These are phyloP conservation scores for Xylaria digitata DNA, from an alignment of 2,329 filamentous ascomycete species.

Conservation along the genomic window DNA sequence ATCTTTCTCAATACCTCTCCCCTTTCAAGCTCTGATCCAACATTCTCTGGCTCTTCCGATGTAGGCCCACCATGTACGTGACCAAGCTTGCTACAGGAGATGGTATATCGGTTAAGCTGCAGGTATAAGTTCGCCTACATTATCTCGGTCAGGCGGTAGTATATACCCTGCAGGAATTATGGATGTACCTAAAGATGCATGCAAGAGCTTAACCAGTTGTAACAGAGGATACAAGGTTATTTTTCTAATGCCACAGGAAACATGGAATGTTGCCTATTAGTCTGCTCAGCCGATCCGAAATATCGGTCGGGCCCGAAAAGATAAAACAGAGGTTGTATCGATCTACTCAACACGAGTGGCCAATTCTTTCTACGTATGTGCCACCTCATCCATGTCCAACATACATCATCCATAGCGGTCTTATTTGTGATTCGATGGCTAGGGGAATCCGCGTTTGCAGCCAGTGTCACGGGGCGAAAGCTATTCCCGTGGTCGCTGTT, in stretches of 20 bases:
- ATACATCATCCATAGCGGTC: background rate
- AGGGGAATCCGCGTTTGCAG: background rate
- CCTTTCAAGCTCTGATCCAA: background rate
- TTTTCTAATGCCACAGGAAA: background rate
- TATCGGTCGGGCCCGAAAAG: background rate
- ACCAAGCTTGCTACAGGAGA: background rate
- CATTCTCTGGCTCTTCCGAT: background rate
- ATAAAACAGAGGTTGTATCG: background rate
- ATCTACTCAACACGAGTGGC: background rate
- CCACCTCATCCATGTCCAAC: background rate
- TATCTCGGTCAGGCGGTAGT: background rate
- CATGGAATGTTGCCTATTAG: background rate
- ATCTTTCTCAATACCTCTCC: background rate
- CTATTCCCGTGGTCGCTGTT: background rate
- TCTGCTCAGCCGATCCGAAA: background rate
- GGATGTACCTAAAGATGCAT: conserved; percentile 3
- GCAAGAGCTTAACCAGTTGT: background rate
- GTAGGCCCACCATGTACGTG: background rate
- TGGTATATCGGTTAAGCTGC: background rate
- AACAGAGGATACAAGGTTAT: background rate
- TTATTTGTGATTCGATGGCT: background rate
- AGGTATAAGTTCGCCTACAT: background rate
- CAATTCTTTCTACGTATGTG: background rate
- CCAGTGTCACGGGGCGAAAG: background rate
- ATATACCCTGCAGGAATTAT: background rate